A percentile compares a stretch with the other conserved stretches of the same genome.
phyloP scores from a whole-genome alignment of 1,284 basidiomycete species.

The Flammula alnicola region DNA sequence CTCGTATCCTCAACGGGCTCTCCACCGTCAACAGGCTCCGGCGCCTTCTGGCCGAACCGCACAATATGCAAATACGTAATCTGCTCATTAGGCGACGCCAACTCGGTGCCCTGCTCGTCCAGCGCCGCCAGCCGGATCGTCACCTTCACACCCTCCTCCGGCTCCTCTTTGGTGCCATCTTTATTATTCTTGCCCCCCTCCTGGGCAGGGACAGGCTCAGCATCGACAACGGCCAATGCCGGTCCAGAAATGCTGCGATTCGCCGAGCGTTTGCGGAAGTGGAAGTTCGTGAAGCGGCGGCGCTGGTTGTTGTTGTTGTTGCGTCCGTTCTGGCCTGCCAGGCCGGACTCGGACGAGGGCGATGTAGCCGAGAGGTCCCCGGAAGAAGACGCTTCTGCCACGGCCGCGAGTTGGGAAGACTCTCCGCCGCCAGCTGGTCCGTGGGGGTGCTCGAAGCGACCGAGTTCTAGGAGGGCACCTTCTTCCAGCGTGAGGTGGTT shows the following conservation, averaged over 20 bases:
- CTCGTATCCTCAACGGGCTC: slow-evolving; percentile 55
- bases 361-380: slow-evolving; percentile 19
- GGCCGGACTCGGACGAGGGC: slow-evolving; percentile 16
- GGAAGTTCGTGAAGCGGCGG: slow-evolving; percentile 68
- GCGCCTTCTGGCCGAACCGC: slow-evolving; percentile 54
- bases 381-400: slow-evolving; percentile 13
- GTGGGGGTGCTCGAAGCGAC: slow-evolving; percentile 56
- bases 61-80: slow-evolving; percentile 85
- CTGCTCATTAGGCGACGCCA: slow-evolving; percentile 79
- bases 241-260: slow-evolving; percentile 66
- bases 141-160: slow-evolving; percentile 72
- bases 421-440: background rate
- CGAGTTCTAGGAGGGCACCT: slow-evolving; percentile 75
- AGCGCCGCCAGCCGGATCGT: slow-evolving; percentile 79
- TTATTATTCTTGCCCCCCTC: slow-evolving; percentile 44
- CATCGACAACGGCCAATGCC: slow-evolving; percentile 77
- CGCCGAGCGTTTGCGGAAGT: slow-evolving; percentile 57
- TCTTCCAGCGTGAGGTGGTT: slow-evolving; percentile 73
- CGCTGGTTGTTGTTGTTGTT: slow-evolving; percentile 31
- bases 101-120: slow-evolving; percentile 68
- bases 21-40: slow-evolving; percentile 39
- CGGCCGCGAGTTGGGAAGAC: slow-evolving; percentile 2
- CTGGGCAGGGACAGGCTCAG: slow-evolving; percentile 34
- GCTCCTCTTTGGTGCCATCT: slow-evolving; percentile 47
- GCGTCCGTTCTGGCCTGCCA: too few relatives aligned